Conservation (phyloP, 495 filamentous ascomycete species). For the Lepraria neglecta region DNA sequence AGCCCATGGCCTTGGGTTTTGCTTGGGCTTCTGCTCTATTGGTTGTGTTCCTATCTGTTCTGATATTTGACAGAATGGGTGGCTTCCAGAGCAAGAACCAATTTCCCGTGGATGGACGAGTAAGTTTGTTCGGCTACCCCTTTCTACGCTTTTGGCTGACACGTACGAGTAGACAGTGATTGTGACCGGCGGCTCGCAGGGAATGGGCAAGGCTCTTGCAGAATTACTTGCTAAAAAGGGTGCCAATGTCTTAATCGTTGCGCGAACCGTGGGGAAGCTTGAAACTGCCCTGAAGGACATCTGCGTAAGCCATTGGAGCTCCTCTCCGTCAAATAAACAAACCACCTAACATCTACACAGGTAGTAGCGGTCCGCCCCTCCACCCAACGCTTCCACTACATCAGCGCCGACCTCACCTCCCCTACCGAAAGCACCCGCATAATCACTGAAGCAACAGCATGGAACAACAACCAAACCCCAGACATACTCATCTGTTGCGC, state of each 20-base stretch:
- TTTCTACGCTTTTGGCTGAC: background rate
- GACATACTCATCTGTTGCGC: slow-evolving; percentile 93
- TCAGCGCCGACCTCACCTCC: slow-evolving; percentile 75
- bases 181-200: slow-evolving; percentile 87
- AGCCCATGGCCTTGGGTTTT: slow-evolving; percentile 31
- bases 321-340: slow-evolving; percentile 47
- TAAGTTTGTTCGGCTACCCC: slow-evolving; percentile 47
- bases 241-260: slow-evolving; percentile 78
- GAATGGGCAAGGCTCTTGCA: slow-evolving; percentile 74
- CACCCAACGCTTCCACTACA: slow-evolving; percentile 72
- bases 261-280: slow-evolving; percentile 72
- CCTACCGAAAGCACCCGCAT: slow-evolving; percentile 59
- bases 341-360: slow-evolving; percentile 68
- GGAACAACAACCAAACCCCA: slow-evolving; percentile 69
- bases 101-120: slow-evolving; percentile 74
- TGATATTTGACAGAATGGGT: slow-evolving; percentile 52
- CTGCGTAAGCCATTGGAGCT: slow-evolving; percentile 39
- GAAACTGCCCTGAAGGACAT: slow-evolving; percentile 61
- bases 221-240: slow-evolving; percentile 71
- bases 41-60: slow-evolving; percentile 20
- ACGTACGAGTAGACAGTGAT: slow-evolving; percentile 58
- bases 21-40: slow-evolving; percentile 28
- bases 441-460: slow-evolving; percentile 66
- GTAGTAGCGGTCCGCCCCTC: slow-evolving; percentile 51
- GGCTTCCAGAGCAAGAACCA: slow-evolving; percentile 62